Conservation (phyloP, 768 basidiomycete genomes). For the Dentipellis fragilis region DNA sequence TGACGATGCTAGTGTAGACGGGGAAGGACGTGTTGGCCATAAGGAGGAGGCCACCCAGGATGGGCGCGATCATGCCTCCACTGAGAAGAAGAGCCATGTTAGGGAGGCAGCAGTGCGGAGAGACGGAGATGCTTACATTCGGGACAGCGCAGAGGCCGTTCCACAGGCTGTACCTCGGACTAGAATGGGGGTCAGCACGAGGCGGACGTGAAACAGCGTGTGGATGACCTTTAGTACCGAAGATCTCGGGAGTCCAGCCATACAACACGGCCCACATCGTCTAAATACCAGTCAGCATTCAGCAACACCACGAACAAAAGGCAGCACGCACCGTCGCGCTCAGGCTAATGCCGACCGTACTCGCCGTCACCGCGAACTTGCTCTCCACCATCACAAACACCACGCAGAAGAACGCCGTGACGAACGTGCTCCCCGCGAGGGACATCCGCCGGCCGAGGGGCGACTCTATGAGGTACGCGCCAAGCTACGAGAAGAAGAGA, state of each 20-base stretch:
- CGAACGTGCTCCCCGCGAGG: slow-evolving; percentile 63
- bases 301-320: neutral
- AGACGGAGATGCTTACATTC: slow-evolving; percentile 45
- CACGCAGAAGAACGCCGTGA: slow-evolving; percentile 67
- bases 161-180: slow-evolving; percentile 86
- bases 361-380: slow-evolving; percentile 50
- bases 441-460: slow-evolving; percentile 61
- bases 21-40: slow-evolving; percentile 60
- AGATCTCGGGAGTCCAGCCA: slow-evolving; percentile 85
- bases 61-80: slow-evolving; percentile 82
- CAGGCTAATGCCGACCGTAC: slow-evolving; percentile 68
- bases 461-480: slow-evolving; percentile 75
- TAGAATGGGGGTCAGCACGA: slow-evolving; percentile 15
- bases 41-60: slow-evolving; percentile 66
- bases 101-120: slow-evolving; percentile 1
- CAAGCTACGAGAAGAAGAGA: slow-evolving; percentile 38
- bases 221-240: slow-evolving; percentile 59
- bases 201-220: neutral
- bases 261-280: slow-evolving; percentile 86
- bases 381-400: slow-evolving; percentile 53
- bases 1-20: slow-evolving; percentile 62
- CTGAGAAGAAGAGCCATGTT: slow-evolving; percentile 26
- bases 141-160: slow-evolving; percentile 75
- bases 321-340: slow-evolving; percentile 50
- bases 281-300: neutral